A percentile compares a stretch with the other conserved stretches of the same genome.
Evolutionary conservation across 352 stramenopile genomes (phyloP).

Genomic region (Phytophthora parvispora): DNA sequence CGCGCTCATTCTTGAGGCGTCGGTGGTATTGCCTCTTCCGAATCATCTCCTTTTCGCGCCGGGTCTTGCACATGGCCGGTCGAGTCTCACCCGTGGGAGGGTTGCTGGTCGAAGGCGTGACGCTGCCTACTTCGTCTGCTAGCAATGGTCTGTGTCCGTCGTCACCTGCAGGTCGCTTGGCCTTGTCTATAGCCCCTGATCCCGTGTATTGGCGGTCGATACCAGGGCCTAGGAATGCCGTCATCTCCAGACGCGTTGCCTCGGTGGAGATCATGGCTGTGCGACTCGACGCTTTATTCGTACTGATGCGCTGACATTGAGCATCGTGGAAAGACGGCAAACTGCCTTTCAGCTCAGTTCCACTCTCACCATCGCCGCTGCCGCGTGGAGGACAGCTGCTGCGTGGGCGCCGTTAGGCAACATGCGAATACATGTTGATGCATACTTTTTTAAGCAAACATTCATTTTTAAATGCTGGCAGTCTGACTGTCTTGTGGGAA

Average conservation of each 20-base stretch:
- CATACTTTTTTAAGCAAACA: too few species aligned
- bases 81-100: background rate
- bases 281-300: background rate
- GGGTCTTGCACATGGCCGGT: background rate
- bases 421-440: background rate
- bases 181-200: background rate
- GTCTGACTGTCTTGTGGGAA: too few species aligned
- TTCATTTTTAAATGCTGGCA: too few species aligned
- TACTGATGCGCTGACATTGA: background rate
- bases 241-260: background rate
- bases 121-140: background rate
- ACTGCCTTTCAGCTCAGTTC: background rate
- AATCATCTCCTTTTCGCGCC: background rate
- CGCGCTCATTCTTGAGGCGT: conserved; percentile 9
- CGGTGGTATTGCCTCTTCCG: conserved; percentile 8
- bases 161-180: too few species aligned
- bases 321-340: background rate
- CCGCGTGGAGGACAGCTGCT: background rate
- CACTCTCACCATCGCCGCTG: background rate
- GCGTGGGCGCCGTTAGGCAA: background rate
- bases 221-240: background rate
- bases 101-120: background rate
- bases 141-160: too few species aligned
- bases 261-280: background rate
- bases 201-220: background rate